These are phyloP conservation scores for Wickerhamomyces bovis DNA, from an alignment of 805 yeast genomes.

Conservation along the genomic window DNA sequence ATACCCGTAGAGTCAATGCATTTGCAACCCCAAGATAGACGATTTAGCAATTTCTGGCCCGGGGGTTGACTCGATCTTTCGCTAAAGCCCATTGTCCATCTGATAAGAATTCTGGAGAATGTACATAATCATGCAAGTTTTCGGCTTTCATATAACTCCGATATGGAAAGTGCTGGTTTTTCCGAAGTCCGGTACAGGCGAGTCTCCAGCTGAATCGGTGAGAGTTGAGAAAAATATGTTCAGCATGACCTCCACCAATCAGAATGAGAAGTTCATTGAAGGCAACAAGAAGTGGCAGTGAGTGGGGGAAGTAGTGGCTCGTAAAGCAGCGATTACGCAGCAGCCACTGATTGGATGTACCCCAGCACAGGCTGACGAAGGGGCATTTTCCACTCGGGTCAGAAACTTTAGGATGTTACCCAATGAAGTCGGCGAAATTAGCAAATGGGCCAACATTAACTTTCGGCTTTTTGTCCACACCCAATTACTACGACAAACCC, in stretches of 20 bases:
- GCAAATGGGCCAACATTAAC: not conserved
- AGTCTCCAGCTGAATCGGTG: not conserved
- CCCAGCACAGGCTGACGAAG: not conserved
- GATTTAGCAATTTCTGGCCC: not conserved
- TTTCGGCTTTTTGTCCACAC: not conserved
- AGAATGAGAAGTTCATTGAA: too few species aligned
- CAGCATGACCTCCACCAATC: not conserved
- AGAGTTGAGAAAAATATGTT: not conserved
- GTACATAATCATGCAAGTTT: not conserved
- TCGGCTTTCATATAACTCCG: not conserved
- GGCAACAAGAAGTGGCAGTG: too few species aligned
- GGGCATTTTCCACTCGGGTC: not conserved
- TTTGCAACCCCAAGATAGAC: not conserved
- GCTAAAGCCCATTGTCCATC: not conserved
- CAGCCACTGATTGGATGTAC: not conserved
- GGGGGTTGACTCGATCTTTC: not conserved
- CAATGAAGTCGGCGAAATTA: not conserved
- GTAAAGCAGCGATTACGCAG: not conserved
- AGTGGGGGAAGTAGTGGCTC: not conserved
- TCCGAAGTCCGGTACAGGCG: not conserved
- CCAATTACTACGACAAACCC: not conserved
- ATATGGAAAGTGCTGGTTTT: not conserved
- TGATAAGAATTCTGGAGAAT: not conserved
- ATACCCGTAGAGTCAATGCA: too few species aligned
- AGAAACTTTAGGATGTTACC: too few species aligned